Evolutionary conservation across 805 yeast genomes (phyloP), one percentile per base, ranked within the genome.

Genomic region (Metschnikowia continentalis): DNA sequence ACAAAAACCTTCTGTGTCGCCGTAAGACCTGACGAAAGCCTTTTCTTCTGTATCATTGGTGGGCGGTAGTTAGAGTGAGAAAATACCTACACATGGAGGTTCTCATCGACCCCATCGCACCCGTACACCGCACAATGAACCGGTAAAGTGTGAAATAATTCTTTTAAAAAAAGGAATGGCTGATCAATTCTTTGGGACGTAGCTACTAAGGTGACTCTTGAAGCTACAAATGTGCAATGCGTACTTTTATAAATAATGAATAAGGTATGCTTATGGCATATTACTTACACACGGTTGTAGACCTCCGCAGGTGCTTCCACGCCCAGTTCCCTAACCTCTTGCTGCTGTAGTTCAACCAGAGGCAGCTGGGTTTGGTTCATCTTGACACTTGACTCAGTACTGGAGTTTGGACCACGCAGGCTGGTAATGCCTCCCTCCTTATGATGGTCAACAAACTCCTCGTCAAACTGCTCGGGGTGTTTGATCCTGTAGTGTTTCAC

Each of bases 1-100:
- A 94, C 96, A 71, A 88, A 92, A 14, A 94, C 96, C 67, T 92
- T 92, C 44, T 86, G 88, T 0, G 94, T 85, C 32, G 86, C 94
- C 2, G 86, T 75, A 22, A 74, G 66, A 6, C 78, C 78, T 22
- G 68, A 57, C 6, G 75, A 65, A 39, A 74, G 62, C 57, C 77
- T 59, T 54, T 73, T 74, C 46, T 68, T 60, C 45, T 65, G 58
- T 35, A 57, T 42, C 59, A 57, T 57, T 39, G 19, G 32, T 14
- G 42, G 45, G 20, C 32, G 38, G 30, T 15, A 15, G 13, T 6
- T 40, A 13, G 33, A 30, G 46, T 42, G 46, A 42, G 46, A 42
- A 42, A 42, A 42, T 19, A 22, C 19, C 15, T 37, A 23, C 26
- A 20, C 32, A n/a, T 32, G 6, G 26, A 33, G 38, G 20, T 33